A percentile compares a stretch with the other conserved stretches of the same genome.
These are phyloP conservation scores for Alternaria dauci DNA, from an alignment of 2,329 filamentous ascomycete species.

Conservation along the genomic window DNA sequence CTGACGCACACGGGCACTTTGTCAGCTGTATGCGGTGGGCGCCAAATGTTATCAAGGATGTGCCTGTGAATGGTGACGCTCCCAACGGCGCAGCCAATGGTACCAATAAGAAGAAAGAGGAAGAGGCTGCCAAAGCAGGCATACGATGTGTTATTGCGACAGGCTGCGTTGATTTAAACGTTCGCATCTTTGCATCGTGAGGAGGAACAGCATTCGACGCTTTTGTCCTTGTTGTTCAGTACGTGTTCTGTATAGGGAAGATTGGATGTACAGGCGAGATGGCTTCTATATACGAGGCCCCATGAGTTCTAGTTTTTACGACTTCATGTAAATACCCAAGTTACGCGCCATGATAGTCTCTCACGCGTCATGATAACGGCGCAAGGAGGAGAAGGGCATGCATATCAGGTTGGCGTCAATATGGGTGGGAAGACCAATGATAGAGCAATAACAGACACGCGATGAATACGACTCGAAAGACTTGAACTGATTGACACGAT, in stretches of 20 bases:
- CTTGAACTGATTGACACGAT: background rate
- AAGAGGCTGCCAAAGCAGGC: conserved; percentile 63
- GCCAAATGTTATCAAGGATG: conserved; percentile 73
- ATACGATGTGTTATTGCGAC: conserved; percentile 89
- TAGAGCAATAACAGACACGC: conserved; percentile 9
- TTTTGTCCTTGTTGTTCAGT: conserved; percentile 9
- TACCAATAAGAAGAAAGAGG: conserved; percentile 61
- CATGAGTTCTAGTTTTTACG: conserved; percentile 20
- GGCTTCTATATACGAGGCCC: conserved; percentile 7
- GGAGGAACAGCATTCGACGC: background rate
- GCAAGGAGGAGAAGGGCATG: conserved; percentile 11
- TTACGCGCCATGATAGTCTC: conserved; percentile 17
- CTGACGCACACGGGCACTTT: conserved; percentile 82
- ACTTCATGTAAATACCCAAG: conserved; percentile 38
- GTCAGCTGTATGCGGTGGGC: conserved; percentile 89
- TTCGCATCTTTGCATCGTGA: conserved; percentile 76
- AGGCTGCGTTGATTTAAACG: conserved; percentile 81
- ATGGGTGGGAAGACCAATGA: conserved; percentile 7
- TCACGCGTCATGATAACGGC: conserved; percentile 12
- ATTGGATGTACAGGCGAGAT: conserved; percentile 16
- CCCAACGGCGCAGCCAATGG: conserved; percentile 58
- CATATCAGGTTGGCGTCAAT: conserved; percentile 11
- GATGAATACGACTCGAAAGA: background rate
- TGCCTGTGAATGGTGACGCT: conserved; percentile 50
- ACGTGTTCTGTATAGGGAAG: conserved; percentile 15